These are phyloP conservation scores for Corymbia citriodora DNA, from an alignment of 441 rosid species.

Conservation along the genomic window DNA sequence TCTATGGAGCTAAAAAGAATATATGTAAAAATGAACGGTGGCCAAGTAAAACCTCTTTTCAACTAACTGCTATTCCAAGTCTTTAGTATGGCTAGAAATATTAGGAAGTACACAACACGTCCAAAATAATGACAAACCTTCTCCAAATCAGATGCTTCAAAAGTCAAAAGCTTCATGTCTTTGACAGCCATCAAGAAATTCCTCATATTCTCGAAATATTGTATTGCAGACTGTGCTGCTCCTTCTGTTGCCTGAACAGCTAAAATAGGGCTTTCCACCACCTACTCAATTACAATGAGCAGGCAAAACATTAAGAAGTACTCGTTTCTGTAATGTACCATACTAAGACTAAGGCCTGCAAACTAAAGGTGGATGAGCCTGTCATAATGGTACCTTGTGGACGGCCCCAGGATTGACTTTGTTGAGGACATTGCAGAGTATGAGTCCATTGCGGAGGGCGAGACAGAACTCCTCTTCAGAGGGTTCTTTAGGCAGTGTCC, in stretches of 20 bases:
- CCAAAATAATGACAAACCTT: constrained; percentile 40
- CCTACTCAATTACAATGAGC: constrained; percentile 25
- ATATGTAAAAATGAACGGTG: background rate
- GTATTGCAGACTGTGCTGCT: constrained; percentile 96
- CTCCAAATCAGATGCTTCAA: constrained; percentile 92
- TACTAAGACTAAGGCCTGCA: background rate
- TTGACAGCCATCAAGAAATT: constrained; percentile 88
- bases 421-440: constrained; percentile 95
- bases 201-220: constrained; percentile 95
- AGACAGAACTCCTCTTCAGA: constrained; percentile 76
- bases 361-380: background rate
- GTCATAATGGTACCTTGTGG: constrained; percentile 47
- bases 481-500: constrained; percentile 55
- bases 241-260: constrained; percentile 73
- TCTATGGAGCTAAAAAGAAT: background rate
- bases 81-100: background rate
- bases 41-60: background rate
- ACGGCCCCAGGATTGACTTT: constrained; percentile 96
- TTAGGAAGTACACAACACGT: background rate
- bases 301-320: background rate
- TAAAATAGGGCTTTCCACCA: constrained; percentile 74
- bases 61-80: background rate
- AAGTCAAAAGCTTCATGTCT: constrained; percentile 89
- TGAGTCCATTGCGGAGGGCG: constrained; percentile 87
- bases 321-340: background rate